These are phyloP conservation scores for Pterocarpus santalinus DNA, from an alignment of 306 rosid genomes.

Conservation along the genomic window DNA sequence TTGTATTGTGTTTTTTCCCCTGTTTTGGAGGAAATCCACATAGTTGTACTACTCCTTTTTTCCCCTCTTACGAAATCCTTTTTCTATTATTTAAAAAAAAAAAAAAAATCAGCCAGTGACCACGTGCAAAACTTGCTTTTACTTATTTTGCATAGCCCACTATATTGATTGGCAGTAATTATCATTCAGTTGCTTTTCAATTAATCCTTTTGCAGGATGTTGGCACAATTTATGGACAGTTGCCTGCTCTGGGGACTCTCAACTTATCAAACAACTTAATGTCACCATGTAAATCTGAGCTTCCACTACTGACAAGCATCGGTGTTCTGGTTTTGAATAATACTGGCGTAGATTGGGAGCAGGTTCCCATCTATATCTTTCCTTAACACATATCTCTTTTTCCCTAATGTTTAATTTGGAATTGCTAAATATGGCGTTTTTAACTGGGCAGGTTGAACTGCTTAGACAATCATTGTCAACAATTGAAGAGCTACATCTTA, in stretches of 20 bases:
- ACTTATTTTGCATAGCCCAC: conserved; percentile 19
- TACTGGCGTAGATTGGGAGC: conserved; percentile 78
- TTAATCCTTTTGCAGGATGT: conserved; percentile 75
- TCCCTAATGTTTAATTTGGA: conserved; percentile 1
- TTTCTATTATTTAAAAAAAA: too few species aligned
- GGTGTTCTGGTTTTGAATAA: conserved; percentile 74
- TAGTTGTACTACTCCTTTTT: too few species aligned
- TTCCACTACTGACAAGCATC: conserved; percentile 67
- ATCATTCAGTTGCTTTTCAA: conserved; percentile 37
- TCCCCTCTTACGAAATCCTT: too few species aligned
- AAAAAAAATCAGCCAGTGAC: too few species aligned
- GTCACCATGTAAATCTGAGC: conserved; percentile 62
- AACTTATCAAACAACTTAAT: conserved; percentile 79
- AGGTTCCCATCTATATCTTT: conserved; percentile 59
- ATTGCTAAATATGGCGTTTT: conserved; percentile 45
- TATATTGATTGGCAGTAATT: conserved; percentile 17
- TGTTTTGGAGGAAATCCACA: too few species aligned
- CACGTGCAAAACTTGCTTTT: neutral
- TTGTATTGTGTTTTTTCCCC: too few species aligned
- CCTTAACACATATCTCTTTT: conserved; percentile 11
- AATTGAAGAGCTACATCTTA: conserved; percentile 89
- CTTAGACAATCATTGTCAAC: conserved; percentile 69
- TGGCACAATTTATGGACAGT: conserved; percentile 78
- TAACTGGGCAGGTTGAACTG: conserved; percentile 73
- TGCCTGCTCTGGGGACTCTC: conserved; percentile 71